Evolutionary conservation across 331 rosid species (phyloP), one percentile per base, ranked within the genome.

Genomic region (Spiraea crenata): DNA sequence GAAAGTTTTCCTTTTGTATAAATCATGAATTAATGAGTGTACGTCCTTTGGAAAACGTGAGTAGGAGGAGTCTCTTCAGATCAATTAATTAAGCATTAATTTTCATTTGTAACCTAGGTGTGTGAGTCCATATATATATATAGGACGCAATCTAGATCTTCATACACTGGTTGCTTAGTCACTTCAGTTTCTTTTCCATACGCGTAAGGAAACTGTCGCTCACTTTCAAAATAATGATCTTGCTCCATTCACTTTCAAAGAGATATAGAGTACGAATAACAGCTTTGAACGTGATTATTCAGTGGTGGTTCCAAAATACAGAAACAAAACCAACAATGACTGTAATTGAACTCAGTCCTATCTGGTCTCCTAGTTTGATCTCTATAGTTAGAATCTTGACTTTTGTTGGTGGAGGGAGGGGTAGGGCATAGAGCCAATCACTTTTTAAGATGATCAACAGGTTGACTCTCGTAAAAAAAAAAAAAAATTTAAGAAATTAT

Each of bases 381-480:
- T 16, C 7, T 40, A 41, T 15, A 68, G 45, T 57, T 57, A 3
- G 46, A 45, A 57, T 57, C 34, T 16, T 57, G 74, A 31, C 66
- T 34, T 57, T 5, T 40, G 8, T 56, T 41, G 62, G 46, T 45
- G 14, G 65, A 39, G 14, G 11, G 64, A 11, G 35, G 25, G 39
- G 47, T 20, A 49, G 25, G 39, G 47, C 42, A 49, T 50, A 50
- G 3, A 52, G 31, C 35, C 66, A 39, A 57, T 15, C 74, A 45
- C 47, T 42, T 15, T 57, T 31, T 70, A 57, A 57, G 74, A 57
- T 70, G 55, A 70, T 25, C 31, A 2, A 46, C 47, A 44, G 57
- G 66, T 70, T 70, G 74, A 70, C 74, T 65, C 66, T 45, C 57
- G 57, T 57, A 57, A 17, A 67, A 25, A 25, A 25, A 25, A 25